Base-by-base conservation (phyloP, 2,329 filamentous ascomycete species). In the Neoscytalidium dimidiatum region DNA sequence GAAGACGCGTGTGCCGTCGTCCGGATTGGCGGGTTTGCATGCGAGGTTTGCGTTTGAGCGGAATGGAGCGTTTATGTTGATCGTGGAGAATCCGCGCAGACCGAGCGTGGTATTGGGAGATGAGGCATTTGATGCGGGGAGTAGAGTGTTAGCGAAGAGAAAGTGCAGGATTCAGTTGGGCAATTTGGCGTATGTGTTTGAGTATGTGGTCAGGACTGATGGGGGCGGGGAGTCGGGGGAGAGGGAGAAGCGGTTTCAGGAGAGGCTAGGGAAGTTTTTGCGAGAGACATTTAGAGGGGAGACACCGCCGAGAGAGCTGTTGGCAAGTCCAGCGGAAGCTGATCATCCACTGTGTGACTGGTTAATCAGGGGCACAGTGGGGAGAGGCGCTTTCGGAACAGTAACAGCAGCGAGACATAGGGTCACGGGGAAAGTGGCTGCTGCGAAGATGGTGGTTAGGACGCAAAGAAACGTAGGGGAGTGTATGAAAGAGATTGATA, bases 401-500 rank as follows among this genome's bases (percentile, higher is more conserved):
- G 53, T 58, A 23, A 58, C 53, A 26, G 53, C 53, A 26, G 53
- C 53, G 23, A 43, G 53, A 38, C 53, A 58, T 14, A 14, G 53
- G 38, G 53, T 58, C 11, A 43, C 21, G n/a, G 53, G 53, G 38
- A 31, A 35, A n/a, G 19, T 58, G 14, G 53, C 53, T 35, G 53
- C 53, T 21, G 53, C 53, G 35, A 58, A 58, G 53, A 58, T 58
- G 53, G 53, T 58, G 53, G 53, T 58, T 35, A 29, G 53, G 26
- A 58, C 21, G 35, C 35, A 43, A 23, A 44, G 53, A n/a, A 52
- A 17, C 19, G 35, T 44, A 5, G 23, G 53, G 14, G 53, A 44
- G 38, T 43, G 53, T 43, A 58, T 58, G 53, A 44, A 14, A 38
- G 53, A 58, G 53, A 44, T 58, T n/a, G 53, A 58, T 28, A 26